These are phyloP conservation scores for Cylindrotheca fusiformis DNA, from an alignment of 108 stramenopile genomes.

Conservation along the genomic window DNA sequence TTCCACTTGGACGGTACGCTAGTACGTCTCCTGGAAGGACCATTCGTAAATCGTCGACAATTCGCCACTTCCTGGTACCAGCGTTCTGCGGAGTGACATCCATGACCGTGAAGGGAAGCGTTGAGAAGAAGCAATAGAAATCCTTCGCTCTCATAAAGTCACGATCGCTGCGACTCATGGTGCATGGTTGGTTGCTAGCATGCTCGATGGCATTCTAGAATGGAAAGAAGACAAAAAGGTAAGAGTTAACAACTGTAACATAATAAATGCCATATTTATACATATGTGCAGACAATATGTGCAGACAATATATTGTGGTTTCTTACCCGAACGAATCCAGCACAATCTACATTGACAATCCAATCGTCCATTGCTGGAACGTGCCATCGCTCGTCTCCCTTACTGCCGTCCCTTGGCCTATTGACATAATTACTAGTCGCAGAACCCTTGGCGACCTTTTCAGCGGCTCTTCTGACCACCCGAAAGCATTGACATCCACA, in stretches of 20 bases:
- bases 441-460: conserved; percentile 16
- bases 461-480: conserved; percentile 14
- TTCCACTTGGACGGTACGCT: conserved; percentile 25
- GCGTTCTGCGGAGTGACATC: background rate
- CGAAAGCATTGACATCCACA: conserved; percentile 18
- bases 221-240: background rate
- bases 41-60: conserved; percentile 12
- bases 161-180: conserved; percentile 27
- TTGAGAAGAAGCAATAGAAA: conserved; percentile 24
- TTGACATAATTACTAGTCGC: conserved; percentile 21
- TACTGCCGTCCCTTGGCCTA: conserved; percentile 14
- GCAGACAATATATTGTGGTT: too few relatives aligned
- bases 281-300: too few relatives aligned
- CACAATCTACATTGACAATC: conserved; percentile 31
- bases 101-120: conserved; percentile 17
- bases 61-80: conserved; percentile 15
- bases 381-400: conserved; percentile 13
- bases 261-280: too few relatives aligned
- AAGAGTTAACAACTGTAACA: background rate
- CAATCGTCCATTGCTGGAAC: conserved; percentile 4
- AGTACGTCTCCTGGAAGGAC: conserved; percentile 31
- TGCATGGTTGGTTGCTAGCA: too few relatives aligned
- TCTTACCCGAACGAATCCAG: conserved; percentile 31
- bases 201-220: too few relatives aligned
- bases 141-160: conserved; percentile 39